These are phyloP conservation scores for Brassica hybrid DNA, from an alignment of 441 rosid species.

Conservation along the genomic window DNA sequence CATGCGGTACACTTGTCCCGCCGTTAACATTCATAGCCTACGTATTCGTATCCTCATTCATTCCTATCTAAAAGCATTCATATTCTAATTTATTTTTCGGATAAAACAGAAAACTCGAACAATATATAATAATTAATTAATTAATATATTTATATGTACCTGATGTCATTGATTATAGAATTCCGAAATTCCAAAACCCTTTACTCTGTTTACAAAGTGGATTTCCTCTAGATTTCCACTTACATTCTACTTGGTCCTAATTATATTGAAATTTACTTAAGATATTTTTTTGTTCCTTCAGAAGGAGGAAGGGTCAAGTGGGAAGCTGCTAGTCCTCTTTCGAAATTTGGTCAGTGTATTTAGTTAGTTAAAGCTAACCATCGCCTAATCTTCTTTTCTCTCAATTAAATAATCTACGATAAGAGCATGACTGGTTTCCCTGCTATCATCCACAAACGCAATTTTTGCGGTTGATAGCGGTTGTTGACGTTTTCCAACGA, in stretches of 20 bases:
- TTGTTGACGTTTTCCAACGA: no score
- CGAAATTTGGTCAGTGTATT: conserved; percentile 46
- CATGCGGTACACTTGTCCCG: no score
- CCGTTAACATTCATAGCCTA: no score
- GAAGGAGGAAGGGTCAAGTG: conserved; percentile 64
- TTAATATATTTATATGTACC: conserved; percentile 1
- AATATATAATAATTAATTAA: background rate
- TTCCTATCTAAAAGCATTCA: background rate
- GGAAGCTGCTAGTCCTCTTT: conserved; percentile 38
- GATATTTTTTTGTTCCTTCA: conserved; percentile 52
- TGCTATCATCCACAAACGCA: no score
- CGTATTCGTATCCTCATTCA: background rate
- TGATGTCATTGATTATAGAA: conserved; percentile 30
- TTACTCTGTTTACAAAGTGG: conserved; percentile 51
- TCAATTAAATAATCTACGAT: background rate
- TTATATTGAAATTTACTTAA: conserved; percentile 30
- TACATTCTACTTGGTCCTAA: conserved; percentile 35
- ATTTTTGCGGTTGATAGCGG: no score
- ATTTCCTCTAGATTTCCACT: conserved; percentile 72
- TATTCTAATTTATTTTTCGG: background rate
- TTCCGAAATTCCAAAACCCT: conserved; percentile 32
- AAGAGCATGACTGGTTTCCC: no score
- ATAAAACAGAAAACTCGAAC: conserved; percentile 7
- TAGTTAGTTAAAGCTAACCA: conserved; percentile 66
- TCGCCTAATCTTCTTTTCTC: conserved; percentile 10